phyloP scores from a whole-genome alignment of 345 rosid species.

The Populus alba region DNA sequence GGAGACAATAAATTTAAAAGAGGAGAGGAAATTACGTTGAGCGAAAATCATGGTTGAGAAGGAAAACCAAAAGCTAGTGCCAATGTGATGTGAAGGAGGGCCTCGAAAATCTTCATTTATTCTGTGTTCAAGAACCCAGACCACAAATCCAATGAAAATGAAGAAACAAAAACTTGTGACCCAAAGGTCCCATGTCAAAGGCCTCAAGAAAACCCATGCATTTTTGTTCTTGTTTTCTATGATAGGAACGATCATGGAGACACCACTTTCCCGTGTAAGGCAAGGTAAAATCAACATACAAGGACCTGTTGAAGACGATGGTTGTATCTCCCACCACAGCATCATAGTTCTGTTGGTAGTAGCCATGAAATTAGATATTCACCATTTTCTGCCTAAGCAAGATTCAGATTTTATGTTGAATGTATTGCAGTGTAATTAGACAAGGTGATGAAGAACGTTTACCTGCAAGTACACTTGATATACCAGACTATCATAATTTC shows the following conservation, averaged over 20 bases:
- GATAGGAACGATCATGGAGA: conserved; percentile 60
- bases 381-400: no score
- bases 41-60: conserved; percentile 72
- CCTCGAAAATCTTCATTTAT: conserved; percentile 65
- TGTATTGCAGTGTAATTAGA: background rate
- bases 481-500: conserved; percentile 30
- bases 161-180: conserved; percentile 46
- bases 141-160: conserved; percentile 48
- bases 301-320: conserved; percentile 44
- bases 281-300: conserved; percentile 52
- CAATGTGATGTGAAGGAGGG: conserved; percentile 37
- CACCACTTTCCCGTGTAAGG: conserved; percentile 71
- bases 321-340: conserved; percentile 68
- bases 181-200: conserved; percentile 68
- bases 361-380: background rate
- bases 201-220: conserved; percentile 66
- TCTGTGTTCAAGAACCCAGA: conserved; percentile 73
- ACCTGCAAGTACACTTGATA: conserved; percentile 13
- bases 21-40: conserved; percentile 10
- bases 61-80: conserved; percentile 67
- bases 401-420: no score
- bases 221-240: conserved; percentile 33
- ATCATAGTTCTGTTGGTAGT: conserved; percentile 25
- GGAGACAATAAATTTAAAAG: background rate
- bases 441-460: background rate